Evolutionary conservation across 208 protist species (phyloP).

Genomic region (Naegleria lovaniensis): DNA sequence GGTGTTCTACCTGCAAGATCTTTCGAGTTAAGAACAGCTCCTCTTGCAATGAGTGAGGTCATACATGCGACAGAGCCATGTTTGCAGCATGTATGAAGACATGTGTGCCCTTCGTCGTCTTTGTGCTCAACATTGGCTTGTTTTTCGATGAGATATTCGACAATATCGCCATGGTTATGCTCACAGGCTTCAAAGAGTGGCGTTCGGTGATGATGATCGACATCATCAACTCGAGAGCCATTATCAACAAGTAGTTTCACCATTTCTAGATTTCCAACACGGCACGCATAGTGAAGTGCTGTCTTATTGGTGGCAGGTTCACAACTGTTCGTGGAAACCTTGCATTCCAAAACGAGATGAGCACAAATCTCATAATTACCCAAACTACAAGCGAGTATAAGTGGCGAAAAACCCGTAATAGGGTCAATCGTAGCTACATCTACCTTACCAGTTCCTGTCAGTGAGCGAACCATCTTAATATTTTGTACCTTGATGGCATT

Average conservation of each 20-base stretch:
- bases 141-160: not conserved
- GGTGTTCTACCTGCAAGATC: constrained; percentile 1
- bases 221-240: not conserved
- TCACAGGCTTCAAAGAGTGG: constrained; percentile 26
- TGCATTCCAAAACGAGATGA: not conserved
- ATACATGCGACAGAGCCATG: not conserved
- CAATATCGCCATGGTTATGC: too few relatives aligned
- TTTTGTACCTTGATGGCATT: not conserved
- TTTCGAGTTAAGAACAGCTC: not conserved
- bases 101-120: constrained; percentile 4
- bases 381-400: not conserved
- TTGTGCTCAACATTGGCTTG: not conserved
- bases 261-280: not conserved
- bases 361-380: constrained; percentile 26
- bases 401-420: not conserved
- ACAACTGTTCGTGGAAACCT: not conserved
- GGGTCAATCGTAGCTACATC: not conserved
- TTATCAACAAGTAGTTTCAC: not conserved
- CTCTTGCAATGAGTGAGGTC: not conserved
- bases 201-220: not conserved
- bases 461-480: not conserved
- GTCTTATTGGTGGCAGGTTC: not conserved
- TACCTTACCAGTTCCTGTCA: not conserved
- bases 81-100: not conserved
- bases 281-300: not conserved